Base-by-base conservation (phyloP, 306 rosid species). In the Albizia julibrissin region DNA sequence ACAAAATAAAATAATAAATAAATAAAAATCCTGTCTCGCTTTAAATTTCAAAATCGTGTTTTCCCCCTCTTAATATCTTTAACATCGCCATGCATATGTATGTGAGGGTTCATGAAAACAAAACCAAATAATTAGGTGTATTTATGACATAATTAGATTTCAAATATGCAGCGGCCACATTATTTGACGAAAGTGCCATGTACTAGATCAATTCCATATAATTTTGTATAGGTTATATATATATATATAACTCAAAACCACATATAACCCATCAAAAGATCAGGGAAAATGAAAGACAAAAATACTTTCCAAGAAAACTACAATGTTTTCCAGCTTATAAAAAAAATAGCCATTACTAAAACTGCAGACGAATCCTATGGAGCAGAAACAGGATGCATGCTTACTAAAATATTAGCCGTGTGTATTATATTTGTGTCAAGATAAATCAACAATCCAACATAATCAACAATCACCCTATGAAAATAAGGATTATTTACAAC, bases 121-220 rank as follows among this genome's bases (percentile, higher is more conserved):
- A 27, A 62, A 64, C 69, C 69, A 29, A 14, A 64, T 64, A 29
- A 6, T 31, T n/a, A 14, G 21, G 39, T 5, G 18, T 15, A 15
- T 64, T 64, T 33, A 64, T 12, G n/a, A 29, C 3, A 34, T 2
- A 37, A 68, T 27, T 61, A 66, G 56, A 34, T 72, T 29, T 37
- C 43, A 66, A 85, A 43, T 54, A 67, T 43, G 59, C 9, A 77
- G 26, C 27, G 9, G 62, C 79, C 3, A 26, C 29, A 68, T 54
- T 54, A 46, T 78, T 66, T 42, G 54, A 73, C 21, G 14, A 29
- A n/a, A 62, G 46, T 24, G 42, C 11, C 58, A 71, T 16, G 68
- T 61, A 37, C 72, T 31, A 72, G 69, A 27, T 69, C 33, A 69
- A 69, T 75, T n/a, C n/a, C n/a, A n/a, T n/a, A n/a, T n/a, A 69